Conservation (phyloP, 257 asterid species). For the Petunia secreta region DNA sequence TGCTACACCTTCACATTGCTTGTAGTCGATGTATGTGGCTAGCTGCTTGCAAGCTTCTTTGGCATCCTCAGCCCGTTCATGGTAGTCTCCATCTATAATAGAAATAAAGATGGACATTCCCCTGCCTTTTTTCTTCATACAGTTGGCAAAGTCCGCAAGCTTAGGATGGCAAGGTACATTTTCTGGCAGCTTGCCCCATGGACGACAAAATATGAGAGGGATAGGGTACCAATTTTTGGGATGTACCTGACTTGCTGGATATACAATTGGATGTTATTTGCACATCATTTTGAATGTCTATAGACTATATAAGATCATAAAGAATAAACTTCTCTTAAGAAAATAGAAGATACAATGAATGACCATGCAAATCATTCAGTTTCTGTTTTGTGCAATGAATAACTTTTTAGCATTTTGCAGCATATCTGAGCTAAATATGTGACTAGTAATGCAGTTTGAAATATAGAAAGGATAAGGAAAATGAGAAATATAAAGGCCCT, state of each 20-base stretch:
- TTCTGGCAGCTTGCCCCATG: slow-evolving; percentile 98
- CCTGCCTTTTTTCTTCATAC: slow-evolving; percentile 97
- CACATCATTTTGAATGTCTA: slow-evolving; percentile 12
- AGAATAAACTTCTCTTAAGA: slow-evolving; percentile 5
- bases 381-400: background rate
- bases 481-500: background rate
- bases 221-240: slow-evolving; percentile 99
- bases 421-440: background rate
- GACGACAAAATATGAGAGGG: slow-evolving; percentile 96
- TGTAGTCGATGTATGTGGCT: slow-evolving; percentile 86
- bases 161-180: slow-evolving; percentile 99
- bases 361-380: slow-evolving; percentile 17
- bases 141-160: slow-evolving; percentile 97
- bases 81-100: slow-evolving; percentile 93
- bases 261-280: slow-evolving; percentile 20
- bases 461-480: background rate
- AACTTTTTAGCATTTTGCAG: background rate
- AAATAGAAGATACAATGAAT: slow-evolving; percentile 10
- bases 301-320: background rate
- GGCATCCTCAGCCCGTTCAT: slow-evolving; percentile 92
- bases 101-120: slow-evolving; percentile 98
- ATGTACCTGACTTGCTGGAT: slow-evolving; percentile 94
- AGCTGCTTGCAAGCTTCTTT: slow-evolving; percentile 91
- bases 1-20: slow-evolving; percentile 95
- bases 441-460: background rate